Percentiles rank a stretch among this genome's conserved stretches.
Conservation (phyloP, 2,329 filamentous ascomycete species). For the Sphaerulina musiva region DNA sequence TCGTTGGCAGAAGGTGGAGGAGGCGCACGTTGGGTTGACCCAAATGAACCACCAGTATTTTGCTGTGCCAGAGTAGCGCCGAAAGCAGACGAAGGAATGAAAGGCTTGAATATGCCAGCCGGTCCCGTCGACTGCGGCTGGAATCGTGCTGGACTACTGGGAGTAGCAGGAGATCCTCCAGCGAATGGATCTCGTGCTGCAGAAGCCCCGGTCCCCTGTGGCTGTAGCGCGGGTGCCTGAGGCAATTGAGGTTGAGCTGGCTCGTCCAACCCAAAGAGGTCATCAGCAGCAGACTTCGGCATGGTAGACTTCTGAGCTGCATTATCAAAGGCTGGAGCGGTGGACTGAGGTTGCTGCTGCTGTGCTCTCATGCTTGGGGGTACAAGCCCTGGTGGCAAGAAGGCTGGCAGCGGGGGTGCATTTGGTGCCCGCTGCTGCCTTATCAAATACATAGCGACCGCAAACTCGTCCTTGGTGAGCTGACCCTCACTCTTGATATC, state of each 20-base stretch:
- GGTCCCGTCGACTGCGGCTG: conserved; percentile 30
- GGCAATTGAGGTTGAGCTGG: conserved; percentile 42
- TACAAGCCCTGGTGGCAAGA: conserved; percentile 73
- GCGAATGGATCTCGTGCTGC: conserved; percentile 55
- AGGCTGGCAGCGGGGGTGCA: conserved; percentile 61
- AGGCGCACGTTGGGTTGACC: conserved; percentile 28
- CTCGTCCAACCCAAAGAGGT: conserved; percentile 86
- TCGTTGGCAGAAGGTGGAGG: conserved; percentile 45
- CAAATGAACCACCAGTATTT: conserved; percentile 58
- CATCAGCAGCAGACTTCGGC: conserved; percentile 79
- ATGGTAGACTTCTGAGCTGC: conserved; percentile 41
- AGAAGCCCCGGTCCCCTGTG: conserved; percentile 71
- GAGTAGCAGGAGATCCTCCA: conserved; percentile 44
- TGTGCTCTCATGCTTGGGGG: conserved; percentile 76
- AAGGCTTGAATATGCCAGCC: conserved; percentile 67
- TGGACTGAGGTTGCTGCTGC: conserved; percentile 45
- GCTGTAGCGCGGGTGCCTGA: conserved; percentile 49
- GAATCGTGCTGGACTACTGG: conserved; percentile 47
- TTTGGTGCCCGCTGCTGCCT: conserved; percentile 75
- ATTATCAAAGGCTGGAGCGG: conserved; percentile 49
- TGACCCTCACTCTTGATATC: conserved; percentile 88
- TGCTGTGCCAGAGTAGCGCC: conserved; percentile 75
- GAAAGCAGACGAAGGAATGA: conserved; percentile 86
- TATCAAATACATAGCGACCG: conserved; percentile 95
- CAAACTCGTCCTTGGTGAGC: conserved; percentile 82